Conservation (phyloP, 2,329 filamentous ascomycete species). For the Harringtonia aguacate region DNA sequence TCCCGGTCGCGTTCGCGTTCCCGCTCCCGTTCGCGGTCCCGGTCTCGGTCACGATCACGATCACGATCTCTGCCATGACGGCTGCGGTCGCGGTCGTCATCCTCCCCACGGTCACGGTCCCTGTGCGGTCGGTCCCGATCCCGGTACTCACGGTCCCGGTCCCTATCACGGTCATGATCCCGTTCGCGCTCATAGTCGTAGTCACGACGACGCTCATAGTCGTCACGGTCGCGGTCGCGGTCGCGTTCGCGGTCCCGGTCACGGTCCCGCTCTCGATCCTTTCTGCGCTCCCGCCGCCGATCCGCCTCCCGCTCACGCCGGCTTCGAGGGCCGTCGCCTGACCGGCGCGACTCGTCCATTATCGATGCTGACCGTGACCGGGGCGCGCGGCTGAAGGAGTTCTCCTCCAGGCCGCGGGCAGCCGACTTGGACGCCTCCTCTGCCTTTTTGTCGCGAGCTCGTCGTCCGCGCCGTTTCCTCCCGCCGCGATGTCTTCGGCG, state of each 20-base stretch:
- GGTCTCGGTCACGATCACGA: slow-evolving; percentile 3
- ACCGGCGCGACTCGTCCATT: neutral
- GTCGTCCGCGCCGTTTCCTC: neutral
- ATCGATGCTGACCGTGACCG: slow-evolving; percentile 1
- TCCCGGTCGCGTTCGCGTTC: slow-evolving; percentile 6
- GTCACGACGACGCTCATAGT: too few species aligned
- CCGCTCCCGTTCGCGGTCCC: slow-evolving; percentile 2
- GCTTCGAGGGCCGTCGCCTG: slow-evolving; percentile 26
- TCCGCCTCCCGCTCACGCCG: slow-evolving; percentile 9
- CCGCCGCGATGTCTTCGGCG: neutral
- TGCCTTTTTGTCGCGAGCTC: neutral
- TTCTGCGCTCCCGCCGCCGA: neutral
- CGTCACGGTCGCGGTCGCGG: neutral
- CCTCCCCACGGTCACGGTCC: neutral
- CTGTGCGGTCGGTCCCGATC: slow-evolving; percentile 14
- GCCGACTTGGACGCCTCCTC: neutral
- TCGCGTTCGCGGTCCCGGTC: neutral
- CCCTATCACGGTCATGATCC: slow-evolving; percentile 8
- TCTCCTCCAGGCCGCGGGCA: too few species aligned
- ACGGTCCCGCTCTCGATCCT: neutral
- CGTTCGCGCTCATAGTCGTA: slow-evolving; percentile 3
- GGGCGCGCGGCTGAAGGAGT: neutral
- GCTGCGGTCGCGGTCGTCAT: slow-evolving; percentile 3
- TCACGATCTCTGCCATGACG: neutral
- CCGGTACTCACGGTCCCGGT: slow-evolving; percentile 14